A percentile compares a stretch with the other conserved stretches of the same genome.
Conservation (phyloP, 2,329 filamentous ascomycete genomes). For the Fusarium sp. region DNA sequence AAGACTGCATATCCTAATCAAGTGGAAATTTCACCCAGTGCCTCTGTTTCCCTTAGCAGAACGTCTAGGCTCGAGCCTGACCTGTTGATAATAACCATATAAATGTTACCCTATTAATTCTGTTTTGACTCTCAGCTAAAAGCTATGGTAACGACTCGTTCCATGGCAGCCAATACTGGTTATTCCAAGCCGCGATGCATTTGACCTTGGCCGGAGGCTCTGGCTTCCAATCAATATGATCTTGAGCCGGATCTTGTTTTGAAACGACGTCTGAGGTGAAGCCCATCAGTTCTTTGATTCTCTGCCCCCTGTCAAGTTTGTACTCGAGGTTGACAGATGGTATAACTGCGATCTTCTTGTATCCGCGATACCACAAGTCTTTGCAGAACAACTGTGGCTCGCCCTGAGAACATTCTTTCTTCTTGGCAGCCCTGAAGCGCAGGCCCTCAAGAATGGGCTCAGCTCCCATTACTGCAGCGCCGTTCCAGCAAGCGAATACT, state of each 20-base stretch:
- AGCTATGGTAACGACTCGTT: background rate
- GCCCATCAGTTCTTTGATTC: conserved; percentile 62
- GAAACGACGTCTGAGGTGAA: conserved; percentile 53
- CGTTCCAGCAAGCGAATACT: conserved; percentile 70
- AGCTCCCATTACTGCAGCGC: conserved; percentile 56
- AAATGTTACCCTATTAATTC: no score
- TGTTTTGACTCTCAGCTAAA: no score
- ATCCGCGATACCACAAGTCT: conserved; percentile 63
- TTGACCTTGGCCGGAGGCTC: conserved; percentile 59
- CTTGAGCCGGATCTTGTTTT: conserved; percentile 44
- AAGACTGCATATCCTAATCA: no score
- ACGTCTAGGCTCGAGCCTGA: no score
- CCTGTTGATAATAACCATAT: no score
- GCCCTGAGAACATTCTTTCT: conserved; percentile 61
- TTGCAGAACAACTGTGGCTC: conserved; percentile 67
- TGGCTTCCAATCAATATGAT: conserved; percentile 55
- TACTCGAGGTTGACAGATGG: conserved; percentile 67
- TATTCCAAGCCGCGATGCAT: conserved; percentile 53
- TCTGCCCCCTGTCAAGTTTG: conserved; percentile 54
- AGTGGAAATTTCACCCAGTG: no score
- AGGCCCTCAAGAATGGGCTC: conserved; percentile 43
- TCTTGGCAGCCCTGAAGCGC: conserved; percentile 53
- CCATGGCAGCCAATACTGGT: background rate
- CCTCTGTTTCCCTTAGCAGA: no score
- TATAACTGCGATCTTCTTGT: conserved; percentile 64